These are phyloP conservation scores for Candida smagusa DNA, from an alignment of 1,139 yeast species.

Conservation along the genomic window DNA sequence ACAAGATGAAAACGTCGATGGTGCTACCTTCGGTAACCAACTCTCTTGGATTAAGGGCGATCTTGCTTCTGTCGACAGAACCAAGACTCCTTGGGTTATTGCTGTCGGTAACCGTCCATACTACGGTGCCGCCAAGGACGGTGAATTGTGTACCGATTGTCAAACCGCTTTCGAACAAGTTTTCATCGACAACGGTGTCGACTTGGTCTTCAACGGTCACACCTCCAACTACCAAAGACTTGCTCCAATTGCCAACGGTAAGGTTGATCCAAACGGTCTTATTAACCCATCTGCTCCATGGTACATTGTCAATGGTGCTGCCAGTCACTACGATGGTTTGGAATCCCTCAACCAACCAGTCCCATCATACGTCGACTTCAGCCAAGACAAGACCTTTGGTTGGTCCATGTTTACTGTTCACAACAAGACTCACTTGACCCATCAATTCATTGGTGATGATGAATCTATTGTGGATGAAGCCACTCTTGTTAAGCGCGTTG, in stretches of 20 bases:
- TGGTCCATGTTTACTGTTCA: conserved; percentile 7
- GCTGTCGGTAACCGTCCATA: conserved; percentile 7
- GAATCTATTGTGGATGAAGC: conserved; percentile 5
- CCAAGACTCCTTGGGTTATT: conserved; percentile 6
- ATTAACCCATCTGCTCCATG: conserved; percentile 7
- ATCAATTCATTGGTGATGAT: conserved; percentile 3
- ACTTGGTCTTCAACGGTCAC: conserved; percentile 5
- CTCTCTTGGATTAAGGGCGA: conserved; percentile 4
- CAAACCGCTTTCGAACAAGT: conserved; percentile 5
- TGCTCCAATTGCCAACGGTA: conserved; percentile 2
- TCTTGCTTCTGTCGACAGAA: conserved; percentile 4
- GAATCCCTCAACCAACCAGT: conserved; percentile 1
- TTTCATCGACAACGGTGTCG: conserved; percentile 3
- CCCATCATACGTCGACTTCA: conserved; percentile 4
- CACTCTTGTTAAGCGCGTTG: conserved; percentile 5
- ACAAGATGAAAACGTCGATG: conserved; percentile 3
- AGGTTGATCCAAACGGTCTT: conserved; percentile 5
- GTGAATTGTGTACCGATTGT: conserved; percentile 3
- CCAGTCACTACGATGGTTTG: conserved; percentile 6
- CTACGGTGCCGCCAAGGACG: conserved; percentile 3
- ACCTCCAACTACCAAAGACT: conserved; percentile 6
- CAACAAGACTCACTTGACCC: conserved; percentile 7
- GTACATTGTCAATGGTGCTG: conserved; percentile 7
- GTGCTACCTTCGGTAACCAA: conserved; percentile 4
- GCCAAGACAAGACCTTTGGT: conserved; percentile 5